These are phyloP conservation scores for Vickermania ingenoplastis DNA, from an alignment of 208 protist genomes.

Conservation along the genomic window DNA sequence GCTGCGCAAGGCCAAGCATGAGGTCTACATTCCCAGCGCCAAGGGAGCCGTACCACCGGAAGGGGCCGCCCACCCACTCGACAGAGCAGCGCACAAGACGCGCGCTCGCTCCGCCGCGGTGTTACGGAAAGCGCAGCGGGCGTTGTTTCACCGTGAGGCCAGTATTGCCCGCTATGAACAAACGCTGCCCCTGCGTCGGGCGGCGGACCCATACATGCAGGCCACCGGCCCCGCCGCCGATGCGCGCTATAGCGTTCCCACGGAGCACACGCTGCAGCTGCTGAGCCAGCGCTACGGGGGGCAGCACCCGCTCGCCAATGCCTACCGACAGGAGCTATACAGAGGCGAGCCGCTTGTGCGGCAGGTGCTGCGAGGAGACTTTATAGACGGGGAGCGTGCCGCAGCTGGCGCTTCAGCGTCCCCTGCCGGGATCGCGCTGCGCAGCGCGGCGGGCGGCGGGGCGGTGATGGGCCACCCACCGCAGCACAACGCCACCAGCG, in stretches of 20 bases:
- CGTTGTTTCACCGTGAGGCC: constrained; percentile 24
- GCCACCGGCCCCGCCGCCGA: constrained; percentile 44
- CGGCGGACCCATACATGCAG: constrained; percentile 36
- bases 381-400: constrained; percentile 18
- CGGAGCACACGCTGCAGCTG: constrained; percentile 24
- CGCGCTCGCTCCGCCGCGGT: not conserved
- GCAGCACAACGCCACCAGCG: not conserved
- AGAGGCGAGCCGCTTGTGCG: constrained; percentile 68
- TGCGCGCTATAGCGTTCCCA: constrained; percentile 20
- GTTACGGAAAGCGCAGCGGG: constrained; percentile 8
- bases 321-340: constrained; percentile 53
- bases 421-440: not conserved
- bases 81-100: not conserved
- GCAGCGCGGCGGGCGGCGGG: not conserved
- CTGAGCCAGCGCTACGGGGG: constrained; percentile 25
- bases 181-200: constrained; percentile 51
- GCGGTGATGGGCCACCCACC: too few relatives aligned
- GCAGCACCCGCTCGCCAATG: constrained; percentile 55
- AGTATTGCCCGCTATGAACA: constrained; percentile 62
- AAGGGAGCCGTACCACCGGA: constrained; percentile 6
- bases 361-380: constrained; percentile 67
- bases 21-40: constrained; percentile 3
- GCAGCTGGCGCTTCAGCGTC: not conserved
- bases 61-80: not conserved
- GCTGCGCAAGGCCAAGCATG: constrained; percentile 26